Conservation (phyloP, 2,329 filamentous ascomycete species). For the Aspergillus melleus region DNA sequence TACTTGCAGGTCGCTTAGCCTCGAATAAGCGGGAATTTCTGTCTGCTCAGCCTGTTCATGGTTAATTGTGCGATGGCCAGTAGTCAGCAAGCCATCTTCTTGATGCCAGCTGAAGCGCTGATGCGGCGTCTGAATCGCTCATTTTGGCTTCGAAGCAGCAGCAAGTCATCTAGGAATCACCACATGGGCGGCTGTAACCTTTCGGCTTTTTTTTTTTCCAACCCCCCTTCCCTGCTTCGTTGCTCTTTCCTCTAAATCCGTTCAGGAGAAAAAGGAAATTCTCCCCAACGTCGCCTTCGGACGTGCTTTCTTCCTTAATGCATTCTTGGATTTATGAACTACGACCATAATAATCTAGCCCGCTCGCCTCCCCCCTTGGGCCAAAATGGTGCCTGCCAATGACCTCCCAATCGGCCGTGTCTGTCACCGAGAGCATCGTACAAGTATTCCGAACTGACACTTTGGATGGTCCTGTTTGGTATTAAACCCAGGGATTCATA, state of each 20-base stretch:
- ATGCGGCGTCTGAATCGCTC: background rate
- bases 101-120: background rate
- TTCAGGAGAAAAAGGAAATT: background rate
- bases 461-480: conserved; percentile 16
- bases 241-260: background rate
- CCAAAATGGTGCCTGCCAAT: background rate
- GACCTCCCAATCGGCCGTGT: background rate
- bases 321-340: background rate
- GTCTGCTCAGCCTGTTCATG: too few relatives aligned
- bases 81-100: conserved; percentile 11
- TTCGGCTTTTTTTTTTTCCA: background rate
- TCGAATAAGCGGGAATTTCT: background rate
- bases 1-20: conserved; percentile 27
- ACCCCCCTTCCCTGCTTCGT: background rate
- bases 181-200: background rate
- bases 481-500: conserved; percentile 6
- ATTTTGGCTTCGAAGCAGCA: background rate
- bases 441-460: conserved; percentile 1
- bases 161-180: background rate
- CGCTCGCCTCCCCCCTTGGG: background rate
- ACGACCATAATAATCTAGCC: background rate
- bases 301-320: background rate
- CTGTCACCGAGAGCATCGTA: conserved; percentile 9
- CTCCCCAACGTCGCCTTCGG: background rate
- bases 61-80: background rate